Conservation (phyloP, 2,329 filamentous ascomycete species). For the Aquanectria penicillioides region DNA sequence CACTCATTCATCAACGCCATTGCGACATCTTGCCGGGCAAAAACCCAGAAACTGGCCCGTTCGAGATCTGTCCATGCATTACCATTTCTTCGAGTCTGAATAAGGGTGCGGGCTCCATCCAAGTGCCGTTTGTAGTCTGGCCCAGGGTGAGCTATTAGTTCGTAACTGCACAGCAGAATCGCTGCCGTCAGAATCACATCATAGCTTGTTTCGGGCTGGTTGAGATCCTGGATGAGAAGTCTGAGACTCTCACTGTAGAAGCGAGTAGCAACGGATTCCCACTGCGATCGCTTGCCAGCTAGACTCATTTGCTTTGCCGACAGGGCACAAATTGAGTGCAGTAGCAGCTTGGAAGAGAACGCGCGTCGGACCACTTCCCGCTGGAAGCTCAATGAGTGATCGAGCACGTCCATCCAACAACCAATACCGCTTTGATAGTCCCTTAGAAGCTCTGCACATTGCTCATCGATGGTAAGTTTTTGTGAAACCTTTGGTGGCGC, state of each 20-base stretch:
- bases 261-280: background rate
- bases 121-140: conserved; percentile 12
- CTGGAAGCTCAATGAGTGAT: conserved; percentile 8
- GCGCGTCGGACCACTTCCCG: conserved; percentile 4
- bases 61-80: conserved; percentile 2
- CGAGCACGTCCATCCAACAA: conserved; percentile 21
- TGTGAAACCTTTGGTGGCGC: background rate
- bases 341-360: conserved; percentile 5
- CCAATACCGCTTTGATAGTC: conserved; percentile 9
- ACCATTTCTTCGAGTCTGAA: background rate
- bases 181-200: conserved; percentile 5
- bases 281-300: background rate
- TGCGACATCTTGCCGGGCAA: conserved; percentile 18
- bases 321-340: conserved; percentile 14
- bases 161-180: conserved; percentile 19
- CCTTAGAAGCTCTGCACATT: conserved; percentile 1
- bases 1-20: conserved; percentile 6
- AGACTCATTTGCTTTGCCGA: conserved; percentile 15
- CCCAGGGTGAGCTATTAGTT: conserved; percentile 5
- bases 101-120: conserved; percentile 12
- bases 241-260: conserved; percentile 12
- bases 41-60: conserved; percentile 23
- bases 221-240: background rate
- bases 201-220: background rate
- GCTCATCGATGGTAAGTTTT: background rate